Base-by-base conservation (phyloP, 352 stramenopile species). In the Phytophthora crassamura region DNA sequence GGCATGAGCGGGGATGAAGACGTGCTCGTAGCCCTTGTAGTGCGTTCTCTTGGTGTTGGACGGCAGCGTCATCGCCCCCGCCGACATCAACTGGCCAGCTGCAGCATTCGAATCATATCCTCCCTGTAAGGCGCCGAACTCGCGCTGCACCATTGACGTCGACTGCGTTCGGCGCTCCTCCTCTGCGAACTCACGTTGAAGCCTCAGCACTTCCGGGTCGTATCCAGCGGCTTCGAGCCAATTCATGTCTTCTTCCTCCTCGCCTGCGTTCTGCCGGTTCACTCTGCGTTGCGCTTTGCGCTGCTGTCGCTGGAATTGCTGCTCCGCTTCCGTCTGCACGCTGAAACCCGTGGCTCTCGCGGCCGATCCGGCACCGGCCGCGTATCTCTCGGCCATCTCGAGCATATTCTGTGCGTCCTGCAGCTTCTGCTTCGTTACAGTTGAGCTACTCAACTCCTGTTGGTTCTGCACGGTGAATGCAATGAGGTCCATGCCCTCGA, bases 401-500 rank as follows among this genome's bases (percentile, higher is more conserved):
- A 84, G 69, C 53, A 77, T 77, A 20, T 77, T 78, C 33, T 74
- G 72, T 9, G 70, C 65, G 3, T 91, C 75, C 40, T 81, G 63
- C 18, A 89, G 61, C 42, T 76, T 64, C 59, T 77, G 61, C 15
- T 70, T 74, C 1, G 64, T 86, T 20, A 81, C 74, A 38, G 22
- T 46, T 4, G 46, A 18, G 7, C 39, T 58, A 9, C 46, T 54
- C 3, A 88, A 53, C 10, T 75, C 67, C 20, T 73, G 34, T 48
- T 78, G 51, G 32, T 89, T 75, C 56, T 91, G 82, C 35, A 91
- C 68, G 34, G 82, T 77, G 47, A 94, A 92, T 10, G 86, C 76
- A 54, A 95, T 95, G 11, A 95, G 60, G 33, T 93, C 85, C 82
- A 95, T 91, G 63, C 87, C 85, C 46, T 95, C 85, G 15, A 91